A percentile compares a stretch with the other conserved stretches of the same genome.
Evolutionary conservation across 2,329 filamentous ascomycete species (phyloP).

Genomic region (Cladosporium sp.): DNA sequence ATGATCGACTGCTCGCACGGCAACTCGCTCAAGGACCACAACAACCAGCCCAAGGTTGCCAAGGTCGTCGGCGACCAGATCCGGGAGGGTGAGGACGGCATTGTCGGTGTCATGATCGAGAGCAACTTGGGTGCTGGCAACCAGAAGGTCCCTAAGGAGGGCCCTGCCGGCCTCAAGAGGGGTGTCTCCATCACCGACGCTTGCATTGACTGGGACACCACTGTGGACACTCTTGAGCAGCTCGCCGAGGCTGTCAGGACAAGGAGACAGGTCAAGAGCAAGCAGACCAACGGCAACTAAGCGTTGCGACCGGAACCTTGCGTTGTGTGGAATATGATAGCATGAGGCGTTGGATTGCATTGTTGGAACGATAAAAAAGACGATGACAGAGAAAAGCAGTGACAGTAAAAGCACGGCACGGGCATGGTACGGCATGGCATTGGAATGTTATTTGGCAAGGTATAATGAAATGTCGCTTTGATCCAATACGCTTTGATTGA

Average conservation of each 20-base stretch:
- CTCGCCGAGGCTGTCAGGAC: slow-evolving; percentile 79
- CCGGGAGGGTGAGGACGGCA: slow-evolving; percentile 74
- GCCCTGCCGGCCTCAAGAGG: slow-evolving; percentile 81
- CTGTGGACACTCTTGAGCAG: slow-evolving; percentile 71
- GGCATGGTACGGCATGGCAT: slow-evolving; percentile 10
- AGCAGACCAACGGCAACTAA: slow-evolving; percentile 24
- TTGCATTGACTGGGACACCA: slow-evolving; percentile 93
- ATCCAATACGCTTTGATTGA: neutral
- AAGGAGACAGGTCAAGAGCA: slow-evolving; percentile 55
- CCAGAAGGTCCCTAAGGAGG: slow-evolving; percentile 89
- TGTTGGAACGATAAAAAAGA: neutral
- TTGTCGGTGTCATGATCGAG: slow-evolving; percentile 99
- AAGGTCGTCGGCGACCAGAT: slow-evolving; percentile 81
- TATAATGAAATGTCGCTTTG: slow-evolving; percentile 14
- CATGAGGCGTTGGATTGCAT: slow-evolving; percentile 14
- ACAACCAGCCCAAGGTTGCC: slow-evolving; percentile 94
- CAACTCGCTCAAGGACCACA: slow-evolving; percentile 84
- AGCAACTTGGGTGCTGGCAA: slow-evolving; percentile 91
- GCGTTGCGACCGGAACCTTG: neutral
- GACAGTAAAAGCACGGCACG: slow-evolving; percentile 10
- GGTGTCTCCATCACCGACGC: slow-evolving; percentile 97
- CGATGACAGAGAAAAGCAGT: slow-evolving; percentile 7
- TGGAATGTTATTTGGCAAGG: neutral
- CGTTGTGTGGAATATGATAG: neutral
- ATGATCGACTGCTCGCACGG: slow-evolving; percentile 99